A percentile compares a stretch with the other conserved stretches of the same genome.
Evolutionary conservation across 2,329 filamentous ascomycete genomes (phyloP).

Genomic region (Fusarium circinatum): DNA sequence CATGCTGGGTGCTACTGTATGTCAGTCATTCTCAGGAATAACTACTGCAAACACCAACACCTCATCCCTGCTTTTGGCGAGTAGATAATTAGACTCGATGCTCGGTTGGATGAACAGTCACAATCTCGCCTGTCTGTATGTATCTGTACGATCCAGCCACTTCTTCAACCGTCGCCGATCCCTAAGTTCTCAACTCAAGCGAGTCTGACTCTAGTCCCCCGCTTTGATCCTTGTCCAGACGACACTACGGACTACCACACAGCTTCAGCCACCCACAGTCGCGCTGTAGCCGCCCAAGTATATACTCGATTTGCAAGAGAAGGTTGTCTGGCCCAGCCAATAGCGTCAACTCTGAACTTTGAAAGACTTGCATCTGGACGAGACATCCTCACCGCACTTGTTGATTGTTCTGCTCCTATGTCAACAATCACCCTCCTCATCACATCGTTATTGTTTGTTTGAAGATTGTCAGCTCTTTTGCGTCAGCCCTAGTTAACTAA

Average conservation of each 20-base stretch:
- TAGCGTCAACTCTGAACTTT: slow-evolving; percentile 13
- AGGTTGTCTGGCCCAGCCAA: slow-evolving; percentile 13
- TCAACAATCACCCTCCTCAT: slow-evolving; percentile 2
- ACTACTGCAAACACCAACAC: slow-evolving; percentile 12
- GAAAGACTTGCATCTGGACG: neutral
- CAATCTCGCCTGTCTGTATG: neutral
- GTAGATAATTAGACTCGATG: slow-evolving; percentile 14
- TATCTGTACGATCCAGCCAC: neutral
- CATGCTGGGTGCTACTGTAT: slow-evolving; percentile 4
- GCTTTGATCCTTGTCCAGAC: slow-evolving; percentile 24
- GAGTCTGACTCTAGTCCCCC: neutral
- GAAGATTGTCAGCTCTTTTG: neutral
- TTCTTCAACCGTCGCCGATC: neutral
- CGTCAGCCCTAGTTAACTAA: slow-evolving; percentile 24
- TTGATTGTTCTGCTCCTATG: neutral
- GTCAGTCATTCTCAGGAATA: slow-evolving; percentile 14
- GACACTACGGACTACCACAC: slow-evolving; percentile 1
- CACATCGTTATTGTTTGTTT: neutral
- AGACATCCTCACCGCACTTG: slow-evolving; percentile 15
- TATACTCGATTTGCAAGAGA: slow-evolving; percentile 19
- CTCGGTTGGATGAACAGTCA: neutral
- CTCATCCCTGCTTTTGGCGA: neutral
- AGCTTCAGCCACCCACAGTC: slow-evolving; percentile 35
- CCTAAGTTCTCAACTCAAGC: neutral
- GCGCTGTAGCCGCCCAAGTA: slow-evolving; percentile 39